phyloP scores from a whole-genome alignment of 495 filamentous ascomycete genomes.

The Xylaria sp. region DNA sequence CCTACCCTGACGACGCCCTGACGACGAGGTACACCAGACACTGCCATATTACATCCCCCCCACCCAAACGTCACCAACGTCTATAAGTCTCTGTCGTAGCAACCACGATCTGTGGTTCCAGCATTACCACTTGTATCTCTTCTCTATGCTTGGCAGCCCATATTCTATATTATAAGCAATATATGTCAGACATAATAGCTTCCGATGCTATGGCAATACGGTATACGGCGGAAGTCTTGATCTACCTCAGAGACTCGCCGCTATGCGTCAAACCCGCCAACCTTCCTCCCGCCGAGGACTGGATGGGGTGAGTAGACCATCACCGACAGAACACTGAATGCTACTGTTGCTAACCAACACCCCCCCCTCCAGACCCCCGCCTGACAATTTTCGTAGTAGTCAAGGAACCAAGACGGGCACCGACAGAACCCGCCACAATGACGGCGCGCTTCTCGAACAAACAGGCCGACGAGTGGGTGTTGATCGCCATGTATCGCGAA shows the following conservation, averaged over 20 bases:
- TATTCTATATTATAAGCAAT: conserved; percentile 33
- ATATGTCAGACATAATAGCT: conserved; percentile 26
- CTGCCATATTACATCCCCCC: not conserved
- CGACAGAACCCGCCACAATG: conserved; percentile 53
- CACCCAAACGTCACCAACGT: too few relatives aligned
- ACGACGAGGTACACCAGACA: not conserved
- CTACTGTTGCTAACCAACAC: conserved; percentile 33
- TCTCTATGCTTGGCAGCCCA: conserved; percentile 10
- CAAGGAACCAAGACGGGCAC: conserved; percentile 47
- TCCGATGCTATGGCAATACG: conserved; percentile 57
- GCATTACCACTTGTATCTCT: not conserved
- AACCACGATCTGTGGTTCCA: not conserved
- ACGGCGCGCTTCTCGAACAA: conserved; percentile 52
- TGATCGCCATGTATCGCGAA: conserved; percentile 68
- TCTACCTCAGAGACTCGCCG: conserved; percentile 79
- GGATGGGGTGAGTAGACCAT: conserved; percentile 83
- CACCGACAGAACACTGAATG: not conserved
- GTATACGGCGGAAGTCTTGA: conserved; percentile 83
- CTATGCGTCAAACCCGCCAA: conserved; percentile 80
- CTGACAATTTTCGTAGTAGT: conserved; percentile 49
- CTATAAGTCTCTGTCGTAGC: not conserved
- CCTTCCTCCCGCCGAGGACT: conserved; percentile 91
- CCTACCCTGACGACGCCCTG: not conserved
- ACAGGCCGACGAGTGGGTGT: conserved; percentile 63
- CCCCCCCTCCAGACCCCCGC: conserved; percentile 45